A percentile compares a stretch with the other conserved stretches of the same genome.
phyloP scores from a whole-genome alignment of 2,329 filamentous ascomycete genomes.

The Geosmithia putterillii region DNA sequence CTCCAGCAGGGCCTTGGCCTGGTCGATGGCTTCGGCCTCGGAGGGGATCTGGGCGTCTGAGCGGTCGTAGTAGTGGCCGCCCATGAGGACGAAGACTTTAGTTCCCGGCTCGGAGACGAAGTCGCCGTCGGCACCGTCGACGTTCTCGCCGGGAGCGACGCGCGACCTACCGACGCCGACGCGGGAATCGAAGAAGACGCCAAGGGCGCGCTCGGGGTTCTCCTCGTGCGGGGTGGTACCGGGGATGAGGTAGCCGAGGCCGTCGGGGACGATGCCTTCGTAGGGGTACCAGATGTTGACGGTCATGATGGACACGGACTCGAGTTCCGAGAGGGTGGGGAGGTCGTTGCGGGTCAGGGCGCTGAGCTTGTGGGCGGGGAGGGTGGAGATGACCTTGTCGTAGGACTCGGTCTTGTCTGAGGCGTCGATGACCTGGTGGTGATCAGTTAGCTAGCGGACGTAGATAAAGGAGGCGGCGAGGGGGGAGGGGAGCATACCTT shows the following conservation, averaged over 20 bases:
- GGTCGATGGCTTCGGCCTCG: conserved; percentile 50
- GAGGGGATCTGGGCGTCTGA: conserved; percentile 32
- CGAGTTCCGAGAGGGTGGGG: conserved; percentile 37
- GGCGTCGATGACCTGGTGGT: neutral
- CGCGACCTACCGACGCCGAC: conserved; percentile 28
- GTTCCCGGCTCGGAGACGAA: conserved; percentile 44
- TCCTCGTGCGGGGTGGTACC: conserved; percentile 54
- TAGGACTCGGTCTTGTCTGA: conserved; percentile 14
- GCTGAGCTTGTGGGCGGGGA: conserved; percentile 36
- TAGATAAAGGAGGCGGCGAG: neutral
- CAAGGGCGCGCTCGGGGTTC: conserved; percentile 74
- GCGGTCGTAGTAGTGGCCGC: conserved; percentile 76
- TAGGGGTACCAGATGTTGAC: conserved; percentile 78
- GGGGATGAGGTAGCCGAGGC: conserved; percentile 90
- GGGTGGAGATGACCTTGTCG: conserved; percentile 53
- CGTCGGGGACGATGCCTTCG: conserved; percentile 49
- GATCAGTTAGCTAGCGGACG: neutral
- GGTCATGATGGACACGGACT: conserved; percentile 74
- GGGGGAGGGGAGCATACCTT: conserved; percentile 20
- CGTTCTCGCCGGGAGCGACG: conserved; percentile 36
- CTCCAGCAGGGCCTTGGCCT: conserved; percentile 58
- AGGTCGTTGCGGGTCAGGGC: conserved; percentile 22
- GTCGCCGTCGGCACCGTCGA: conserved; percentile 31
- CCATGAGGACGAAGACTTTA: conserved; percentile 88
- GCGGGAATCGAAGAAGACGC: conserved; percentile 84